These are phyloP conservation scores for Corinectria fuckeliana DNA, from an alignment of 2,329 filamentous ascomycete species.

Conservation along the genomic window DNA sequence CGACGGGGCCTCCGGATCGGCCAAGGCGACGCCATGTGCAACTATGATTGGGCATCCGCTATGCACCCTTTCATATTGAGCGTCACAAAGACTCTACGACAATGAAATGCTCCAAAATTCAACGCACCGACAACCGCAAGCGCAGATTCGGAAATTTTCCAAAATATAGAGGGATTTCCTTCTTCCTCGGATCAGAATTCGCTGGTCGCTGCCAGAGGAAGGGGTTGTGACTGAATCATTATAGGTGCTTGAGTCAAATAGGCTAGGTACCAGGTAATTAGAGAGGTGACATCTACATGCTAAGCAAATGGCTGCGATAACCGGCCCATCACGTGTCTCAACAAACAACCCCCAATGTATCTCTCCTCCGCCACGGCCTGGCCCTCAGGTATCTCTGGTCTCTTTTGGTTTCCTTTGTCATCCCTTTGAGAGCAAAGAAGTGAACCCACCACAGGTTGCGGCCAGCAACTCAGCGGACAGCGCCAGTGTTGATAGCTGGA, in stretches of 20 bases:
- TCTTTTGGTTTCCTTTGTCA: slow-evolving; percentile 25
- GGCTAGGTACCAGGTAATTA: too few species aligned
- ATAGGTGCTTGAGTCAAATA: slow-evolving; percentile 31
- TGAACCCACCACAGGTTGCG: slow-evolving; percentile 42
- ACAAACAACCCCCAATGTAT: slow-evolving; percentile 24
- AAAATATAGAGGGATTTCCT: not conserved
- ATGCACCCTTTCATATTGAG: slow-evolving; percentile 5
- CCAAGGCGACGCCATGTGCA: not conserved
- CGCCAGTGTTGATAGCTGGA: slow-evolving; percentile 42
- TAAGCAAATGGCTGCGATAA: slow-evolving; percentile 29
- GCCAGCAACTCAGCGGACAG: slow-evolving; percentile 43
- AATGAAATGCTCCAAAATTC: not conserved
- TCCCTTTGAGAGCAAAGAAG: slow-evolving; percentile 35
- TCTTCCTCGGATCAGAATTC: not conserved
- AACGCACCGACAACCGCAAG: slow-evolving; percentile 1
- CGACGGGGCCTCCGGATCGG: not conserved
- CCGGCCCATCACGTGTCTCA: slow-evolving; percentile 38
- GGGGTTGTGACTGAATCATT: slow-evolving; percentile 1
- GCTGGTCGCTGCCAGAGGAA: slow-evolving; percentile 4
- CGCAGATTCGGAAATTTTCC: not conserved
- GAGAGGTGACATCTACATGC: too few species aligned
- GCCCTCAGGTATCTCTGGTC: slow-evolving; percentile 16
- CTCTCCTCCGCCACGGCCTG: slow-evolving; percentile 19
- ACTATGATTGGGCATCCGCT: slow-evolving; percentile 2
- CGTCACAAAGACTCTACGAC: slow-evolving; percentile 13